Percentiles rank a stretch among this genome's conserved stretches.
phyloP scores from a whole-genome alignment of 768 basidiomycete genomes.

The Mrakia blollopis region DNA sequence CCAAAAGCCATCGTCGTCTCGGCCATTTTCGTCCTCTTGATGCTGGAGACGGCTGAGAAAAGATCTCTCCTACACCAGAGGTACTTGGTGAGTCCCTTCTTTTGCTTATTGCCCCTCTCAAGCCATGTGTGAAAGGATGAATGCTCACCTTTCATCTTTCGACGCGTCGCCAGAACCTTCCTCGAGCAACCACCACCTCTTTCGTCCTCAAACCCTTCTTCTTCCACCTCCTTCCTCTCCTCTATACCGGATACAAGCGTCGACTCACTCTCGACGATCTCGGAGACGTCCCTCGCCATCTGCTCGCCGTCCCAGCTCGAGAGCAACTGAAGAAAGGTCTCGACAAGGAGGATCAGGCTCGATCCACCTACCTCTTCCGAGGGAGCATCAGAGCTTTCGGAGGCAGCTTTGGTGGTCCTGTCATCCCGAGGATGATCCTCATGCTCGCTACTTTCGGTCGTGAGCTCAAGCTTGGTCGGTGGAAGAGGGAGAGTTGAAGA shows the following conservation, averaged over 20 bases:
- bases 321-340: not conserved
- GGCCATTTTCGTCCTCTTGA: not conserved
- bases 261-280: conserved; percentile 20
- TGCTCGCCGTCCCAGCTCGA: not conserved
- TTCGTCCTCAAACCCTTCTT: conserved; percentile 23
- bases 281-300: not conserved
- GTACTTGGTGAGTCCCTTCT: not conserved
- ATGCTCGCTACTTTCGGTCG: conserved; percentile 21
- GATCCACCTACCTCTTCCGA: not conserved
- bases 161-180: not conserved
- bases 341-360: not conserved
- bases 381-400: not conserved
- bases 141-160: not conserved
- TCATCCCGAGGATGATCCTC: conserved; percentile 15
- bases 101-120: not conserved
- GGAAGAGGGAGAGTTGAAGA: too few species aligned
- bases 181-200: not conserved
- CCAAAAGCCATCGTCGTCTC: not conserved
- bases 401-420: not conserved
- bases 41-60: conserved; percentile 19
- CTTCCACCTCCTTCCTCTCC: conserved; percentile 8
- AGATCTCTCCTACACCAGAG: not conserved
- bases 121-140: not conserved
- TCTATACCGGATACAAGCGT: conserved; percentile 19
- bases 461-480: not conserved